Conservation (phyloP, 192 early-diverging fungal species). For the Coemansia sp. region DNA sequence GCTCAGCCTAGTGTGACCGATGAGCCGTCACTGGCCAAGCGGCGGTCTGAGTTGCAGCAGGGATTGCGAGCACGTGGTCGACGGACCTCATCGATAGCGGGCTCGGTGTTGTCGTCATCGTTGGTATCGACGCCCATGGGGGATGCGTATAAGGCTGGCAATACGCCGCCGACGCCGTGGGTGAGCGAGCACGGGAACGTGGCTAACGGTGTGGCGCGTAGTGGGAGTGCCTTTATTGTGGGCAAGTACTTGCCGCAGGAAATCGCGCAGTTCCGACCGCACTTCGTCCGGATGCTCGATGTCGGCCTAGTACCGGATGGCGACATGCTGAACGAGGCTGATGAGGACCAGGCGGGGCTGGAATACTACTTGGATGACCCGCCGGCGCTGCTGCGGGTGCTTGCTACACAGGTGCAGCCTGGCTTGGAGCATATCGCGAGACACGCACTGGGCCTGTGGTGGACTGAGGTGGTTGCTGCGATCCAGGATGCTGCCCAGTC, state of each 20-base stretch:
- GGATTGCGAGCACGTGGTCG: conserved; percentile 22
- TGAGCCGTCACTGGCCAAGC: conserved; percentile 4
- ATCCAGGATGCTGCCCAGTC: conserved; percentile 1
- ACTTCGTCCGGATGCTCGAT: conserved; percentile 40
- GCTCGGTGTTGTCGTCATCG: conserved; percentile 37
- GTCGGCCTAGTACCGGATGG: conserved; percentile 5
- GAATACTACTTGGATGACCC: conserved; percentile 18
- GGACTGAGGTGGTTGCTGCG: conserved; percentile 10
- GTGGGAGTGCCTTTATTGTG: conserved; percentile 34
- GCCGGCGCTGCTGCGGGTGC: conserved; percentile 17
- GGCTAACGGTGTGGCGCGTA: conserved; percentile 1
- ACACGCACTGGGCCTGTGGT: conserved; percentile 37
- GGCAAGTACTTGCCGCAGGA: conserved; percentile 44
- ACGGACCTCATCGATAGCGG: conserved; percentile 48
- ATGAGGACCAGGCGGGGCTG: conserved; percentile 24
- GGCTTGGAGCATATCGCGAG: conserved; percentile 29
- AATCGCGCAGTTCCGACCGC: conserved; percentile 44
- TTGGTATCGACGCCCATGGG: conserved; percentile 17
- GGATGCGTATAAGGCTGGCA: neutral
- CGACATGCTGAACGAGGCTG: conserved; percentile 31
- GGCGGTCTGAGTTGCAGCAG: conserved; percentile 17
- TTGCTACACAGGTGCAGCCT: conserved; percentile 45
- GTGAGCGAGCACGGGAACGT: neutral
- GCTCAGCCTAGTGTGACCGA: neutral
- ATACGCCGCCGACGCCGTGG: conserved; percentile 17